Evolutionary conservation across 345 rosid genomes (phyloP), one percentile per base, ranked within the genome.

Genomic region (Murraya koenigii): DNA sequence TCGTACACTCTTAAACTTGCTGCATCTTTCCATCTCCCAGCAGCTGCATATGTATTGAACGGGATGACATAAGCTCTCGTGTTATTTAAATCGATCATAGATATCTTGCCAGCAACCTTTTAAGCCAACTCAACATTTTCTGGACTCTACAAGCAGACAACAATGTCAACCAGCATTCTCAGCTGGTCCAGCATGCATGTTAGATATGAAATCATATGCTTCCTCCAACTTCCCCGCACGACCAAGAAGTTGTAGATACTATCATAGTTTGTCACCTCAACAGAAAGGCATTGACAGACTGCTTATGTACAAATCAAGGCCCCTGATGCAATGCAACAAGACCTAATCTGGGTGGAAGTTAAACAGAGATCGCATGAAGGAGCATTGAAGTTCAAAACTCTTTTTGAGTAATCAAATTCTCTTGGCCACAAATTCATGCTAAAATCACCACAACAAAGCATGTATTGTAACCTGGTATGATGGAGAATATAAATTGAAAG

Each of bases 171-270:
- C 94, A 95, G 64, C 86, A 69, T 93, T 85, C 35, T 93, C 91
- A 0, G 87, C 77, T 7, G 89, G 92, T 59, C 78, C 85, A 39
- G 63, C 78, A 72, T 58, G 77, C 94, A 88, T 87, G 58, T 73
- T 64, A 30, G 86, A 84, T 59, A 90, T 86, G 70, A 93, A 86
- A 10, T 87, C 68, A 47, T 84, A 94, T 19, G 98, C 97, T 87
- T 94, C 97, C 74, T 91, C 87, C 72, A 94, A 85, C 82, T 82
- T 90, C 73, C 98, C 98, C 63, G 95, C 94, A 55, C 97, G 94
- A 39, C 97, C 91, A 77, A 93, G 90, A 85, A 91, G 47, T 41
- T 10, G 9, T 41, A 41, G 14, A 41, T 41, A 41, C 13, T 10
- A 4, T 41, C 47, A 10, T 2, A 41, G 47, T 41, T 2, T 41